Conservation (phyloP, 108 stramenopile species). For the Cyclotella cryptica region DNA sequence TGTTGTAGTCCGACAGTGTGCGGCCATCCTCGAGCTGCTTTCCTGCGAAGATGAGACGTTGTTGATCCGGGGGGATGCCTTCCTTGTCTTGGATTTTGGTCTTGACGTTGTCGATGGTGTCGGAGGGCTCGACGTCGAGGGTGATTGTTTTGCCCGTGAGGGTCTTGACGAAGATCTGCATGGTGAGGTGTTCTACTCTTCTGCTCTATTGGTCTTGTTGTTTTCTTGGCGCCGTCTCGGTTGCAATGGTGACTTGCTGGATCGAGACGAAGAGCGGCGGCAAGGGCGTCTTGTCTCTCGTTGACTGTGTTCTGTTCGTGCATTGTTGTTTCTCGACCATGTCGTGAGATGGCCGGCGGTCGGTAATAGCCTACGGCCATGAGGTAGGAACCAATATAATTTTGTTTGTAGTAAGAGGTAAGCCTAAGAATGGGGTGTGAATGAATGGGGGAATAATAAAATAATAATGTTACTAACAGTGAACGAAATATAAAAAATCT, state of each 20-base stretch:
- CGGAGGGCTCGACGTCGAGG: constrained; percentile 97
- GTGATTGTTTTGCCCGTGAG: constrained; percentile 99
- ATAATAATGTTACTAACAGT: too few species aligned
- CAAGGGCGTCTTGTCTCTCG: neutral
- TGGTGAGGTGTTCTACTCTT: constrained; percentile 56
- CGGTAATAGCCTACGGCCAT: neutral
- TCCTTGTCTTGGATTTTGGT: constrained; percentile 99
- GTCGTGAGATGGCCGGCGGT: neutral
- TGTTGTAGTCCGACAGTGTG: constrained; percentile 99
- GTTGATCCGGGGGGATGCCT: constrained; percentile 98
- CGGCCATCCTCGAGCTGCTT: constrained; percentile 99
- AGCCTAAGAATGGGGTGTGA: neutral
- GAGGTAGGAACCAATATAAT: constrained; percentile 11
- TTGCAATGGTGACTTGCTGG: neutral
- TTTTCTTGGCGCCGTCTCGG: constrained; percentile 9
- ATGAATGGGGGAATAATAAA: neutral
- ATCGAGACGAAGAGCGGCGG: neutral
- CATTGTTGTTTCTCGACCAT: neutral
- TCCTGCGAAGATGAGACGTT: constrained; percentile 97
- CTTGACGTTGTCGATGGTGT: constrained; percentile 99
- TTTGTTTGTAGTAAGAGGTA: constrained; percentile 8
- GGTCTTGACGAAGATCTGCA: constrained; percentile 99
- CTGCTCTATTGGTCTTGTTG: neutral
- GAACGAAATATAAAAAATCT: too few species aligned
- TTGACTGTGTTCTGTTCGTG: neutral